Base-by-base conservation (phyloP, 2,329 filamentous ascomycete genomes). In the Phaeosphaeriaceae sp. region DNA sequence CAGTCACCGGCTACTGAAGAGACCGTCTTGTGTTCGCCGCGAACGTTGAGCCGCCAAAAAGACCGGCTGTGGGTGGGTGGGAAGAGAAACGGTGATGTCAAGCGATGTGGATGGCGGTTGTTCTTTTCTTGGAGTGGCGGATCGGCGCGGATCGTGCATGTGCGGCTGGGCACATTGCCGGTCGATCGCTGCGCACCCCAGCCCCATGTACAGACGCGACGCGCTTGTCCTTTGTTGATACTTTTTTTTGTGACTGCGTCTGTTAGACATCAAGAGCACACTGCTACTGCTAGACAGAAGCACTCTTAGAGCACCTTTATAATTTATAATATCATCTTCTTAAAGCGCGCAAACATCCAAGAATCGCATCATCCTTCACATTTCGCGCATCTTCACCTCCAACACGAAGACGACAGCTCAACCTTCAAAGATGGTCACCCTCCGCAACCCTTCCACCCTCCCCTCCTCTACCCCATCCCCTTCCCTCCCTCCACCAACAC, bases 401-500 rank as follows among this genome's bases (percentile, higher is more conserved):
- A 46, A 21, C 27, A 22, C 22, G 13, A 21, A 13, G 11, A 21
- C 48, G 40, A 20, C 27, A 40, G 33, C 51, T 48, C 15, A 46
- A 45, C 40, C 9, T 51, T 31, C 51, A 53, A 54, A 48, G 48
- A 66, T 67, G 60, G 61, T 64, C 33, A 68, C 62, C 51, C 67
- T 75, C 47, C 73, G 71, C 61, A 57, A 64, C 7, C 73, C 73
- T 36, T 72, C 71, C 20, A 61, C 60, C 57, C 67, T 69, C 22
- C 51, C 60, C 31, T 25, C 65, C 10, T 57, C 66, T 19, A 36
- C 61, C 22, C 21, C 61, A 20, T 53, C 63, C 19, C 51, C 71
- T 21, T 54, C 66, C 22, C 57, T 70, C 51, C 21, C 64, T 31
- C 61, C 72, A 1, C 76, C 76, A 1, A 80, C 85, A 62, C 62